Base-by-base conservation (phyloP, 2,329 filamentous ascomycete genomes). In the Penicillium sp. region DNA sequence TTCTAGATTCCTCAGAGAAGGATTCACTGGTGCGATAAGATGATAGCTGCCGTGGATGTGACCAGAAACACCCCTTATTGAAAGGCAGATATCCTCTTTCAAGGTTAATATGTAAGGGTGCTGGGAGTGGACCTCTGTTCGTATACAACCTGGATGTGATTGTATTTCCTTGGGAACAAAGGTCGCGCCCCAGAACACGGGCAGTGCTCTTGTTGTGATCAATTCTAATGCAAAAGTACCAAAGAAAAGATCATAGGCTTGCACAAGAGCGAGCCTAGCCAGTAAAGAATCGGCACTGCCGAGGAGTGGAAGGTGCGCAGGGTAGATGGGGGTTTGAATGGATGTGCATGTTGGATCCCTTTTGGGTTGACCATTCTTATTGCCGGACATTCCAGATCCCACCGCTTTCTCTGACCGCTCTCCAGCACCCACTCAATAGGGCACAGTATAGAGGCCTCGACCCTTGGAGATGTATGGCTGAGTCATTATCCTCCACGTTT, bases 311-410 rank as follows among this genome's bases (percentile, higher is more conserved):
- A 37, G 42, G 42, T 39, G 53, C 54, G 51, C 34, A 55, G 50
- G 43, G 57, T 60, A 31, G 47, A 55, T 57, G 57, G 60, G 55
- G 61, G 54, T 61, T 55, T 63, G 42, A 50, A 59, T 63, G 35
- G 59, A 66, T 66, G 64, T 53, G 54, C 64, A 63, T 65, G 65
- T 60, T 64, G 66, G 64, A 67, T 67, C 64, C 61, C 63, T 62
- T 65, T 67, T 67, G 59, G 64, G 65, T 60, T 54, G 50, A 49
- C 51, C 43, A 37, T 54, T 53, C 51, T 61, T 68, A 62, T 55
- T 68, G 66, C 65, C 63, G 17, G 63, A 57, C 50, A 66, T 60
- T 58, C 5, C 11, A 7, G 4, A 2, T 1, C 45, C 57, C 31
- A 65, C 65, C 65, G 64, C 64, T 25, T 11, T 4, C 1, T 1